A percentile compares a stretch with the other conserved stretches of the same genome.
Evolutionary conservation across 176 grass and related monocot species (phyloP).

Genomic region (Rhipidocladum racemiflorum): DNA sequence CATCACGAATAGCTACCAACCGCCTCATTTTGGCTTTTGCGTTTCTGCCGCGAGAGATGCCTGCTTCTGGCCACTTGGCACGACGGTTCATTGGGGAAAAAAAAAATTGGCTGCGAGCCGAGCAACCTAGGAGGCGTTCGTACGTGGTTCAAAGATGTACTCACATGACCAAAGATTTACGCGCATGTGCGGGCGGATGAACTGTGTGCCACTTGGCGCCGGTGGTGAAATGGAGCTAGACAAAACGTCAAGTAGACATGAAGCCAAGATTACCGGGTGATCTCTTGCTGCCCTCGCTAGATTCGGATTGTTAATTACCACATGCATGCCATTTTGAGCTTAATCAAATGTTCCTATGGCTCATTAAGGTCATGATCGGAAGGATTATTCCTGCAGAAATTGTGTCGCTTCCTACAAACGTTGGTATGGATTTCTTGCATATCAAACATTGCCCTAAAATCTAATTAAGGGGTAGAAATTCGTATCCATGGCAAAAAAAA

Average conservation of each 20-base stretch:
- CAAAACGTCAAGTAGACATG: too few species aligned
- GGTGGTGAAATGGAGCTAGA: background rate
- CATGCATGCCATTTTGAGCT: background rate
- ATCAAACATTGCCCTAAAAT: too few species aligned
- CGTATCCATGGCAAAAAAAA: too few species aligned
- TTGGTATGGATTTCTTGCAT: too few species aligned
- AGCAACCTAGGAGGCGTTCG: background rate
- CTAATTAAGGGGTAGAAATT: too few species aligned
- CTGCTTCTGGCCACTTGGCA: too few species aligned
- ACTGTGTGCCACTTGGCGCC: background rate
- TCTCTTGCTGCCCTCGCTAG: background rate
- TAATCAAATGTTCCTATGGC: too few species aligned
- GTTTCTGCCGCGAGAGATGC: background rate
- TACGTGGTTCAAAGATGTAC: constrained; percentile 3
- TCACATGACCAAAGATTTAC: constrained; percentile 27
- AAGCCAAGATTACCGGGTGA: background rate
- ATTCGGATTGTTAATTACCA: background rate
- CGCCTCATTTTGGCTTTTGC: background rate
- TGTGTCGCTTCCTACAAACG: too few species aligned
- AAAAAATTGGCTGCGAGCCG: background rate
- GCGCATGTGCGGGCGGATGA: background rate
- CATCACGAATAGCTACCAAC: background rate
- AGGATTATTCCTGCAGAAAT: background rate
- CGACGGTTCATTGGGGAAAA: background rate
- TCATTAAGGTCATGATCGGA: background rate